A percentile compares a stretch with the other conserved stretches of the same genome.
Conservation (phyloP, 495 filamentous ascomycete species). For the Aspergillus heteromorphus region DNA sequence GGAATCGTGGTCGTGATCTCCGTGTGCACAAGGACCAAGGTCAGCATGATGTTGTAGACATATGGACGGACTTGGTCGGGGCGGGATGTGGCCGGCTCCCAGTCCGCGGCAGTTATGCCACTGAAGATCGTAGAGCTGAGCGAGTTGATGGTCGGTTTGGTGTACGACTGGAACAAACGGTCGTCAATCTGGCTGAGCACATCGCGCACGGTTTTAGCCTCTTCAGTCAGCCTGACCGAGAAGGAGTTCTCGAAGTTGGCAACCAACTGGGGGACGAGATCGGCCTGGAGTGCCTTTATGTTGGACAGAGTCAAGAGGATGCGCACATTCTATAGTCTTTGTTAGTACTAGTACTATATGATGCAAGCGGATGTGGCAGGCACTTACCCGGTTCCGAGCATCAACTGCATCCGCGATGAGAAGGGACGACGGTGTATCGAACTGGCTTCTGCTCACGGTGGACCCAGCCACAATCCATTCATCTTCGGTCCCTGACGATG, state of each 20-base stretch:
- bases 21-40: constrained; percentile 81
- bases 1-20: constrained; percentile 77
- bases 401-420: constrained; percentile 55
- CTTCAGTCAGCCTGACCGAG: constrained; percentile 84
- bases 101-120: constrained; percentile 65
- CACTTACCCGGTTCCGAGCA: constrained; percentile 64
- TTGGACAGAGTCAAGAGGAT: constrained; percentile 92
- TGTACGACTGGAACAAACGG: constrained; percentile 86
- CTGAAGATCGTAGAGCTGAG: constrained; percentile 59
- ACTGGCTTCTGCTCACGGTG: constrained; percentile 21
- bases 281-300: constrained; percentile 68
- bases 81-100: constrained; percentile 58
- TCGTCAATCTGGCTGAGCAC: constrained; percentile 84
- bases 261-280: constrained; percentile 76
- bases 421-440: constrained; percentile 29
- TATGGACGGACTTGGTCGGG: constrained; percentile 78
- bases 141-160: constrained; percentile 58
- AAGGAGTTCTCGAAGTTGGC: constrained; percentile 85
- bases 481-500: constrained; percentile 57
- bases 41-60: constrained; percentile 77
- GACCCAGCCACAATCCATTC: constrained; percentile 36
- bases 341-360: constrained; percentile 1
- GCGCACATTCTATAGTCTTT: constrained; percentile 64
- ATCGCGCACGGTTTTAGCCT: constrained; percentile 82
- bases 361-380: neutral